Evolutionary conservation across 805 yeast genomes (phyloP), one percentile per base, ranked within the genome.

Genomic region (Candida maesae): DNA sequence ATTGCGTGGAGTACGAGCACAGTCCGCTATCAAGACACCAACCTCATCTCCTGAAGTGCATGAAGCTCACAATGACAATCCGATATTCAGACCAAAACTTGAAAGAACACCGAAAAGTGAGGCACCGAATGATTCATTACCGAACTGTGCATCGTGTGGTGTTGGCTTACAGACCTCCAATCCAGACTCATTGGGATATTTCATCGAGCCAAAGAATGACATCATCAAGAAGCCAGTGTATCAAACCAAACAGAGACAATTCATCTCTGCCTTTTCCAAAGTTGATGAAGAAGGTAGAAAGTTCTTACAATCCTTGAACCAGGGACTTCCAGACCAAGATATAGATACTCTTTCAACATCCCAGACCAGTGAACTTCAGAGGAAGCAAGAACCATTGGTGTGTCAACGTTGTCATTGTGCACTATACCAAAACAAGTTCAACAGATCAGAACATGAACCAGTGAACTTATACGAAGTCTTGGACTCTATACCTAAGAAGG

Each of bases 391-490:
- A 3, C 7, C 7, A 7, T 33, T 52, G 6, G 35, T 70, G 20
- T 82, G 90, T 53, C 59, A 69, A 27, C 57, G 88, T 36, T 82
- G 90, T 55, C 64, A 74, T 34, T 70, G 77, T 46, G 77, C 78
- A 0, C 45, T 70, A 2, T 64, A 71, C 51, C 69, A 70, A 24
- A 68, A 74, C 21, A 53, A 56, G 3, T 74, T 67, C 49, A 56
- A 65, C 14, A 17, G 54, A 0, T 52, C 59, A 1, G 67, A 71
- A 12, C 68, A 64, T 17, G 56, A 58, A 26, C 56, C 56, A 8
- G 48, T 58, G 35, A 49, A 66, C 2, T 50, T 60, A 3, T 52
- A 58, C 2, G 59, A 62, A 5, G 59, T 71, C 2, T 38, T 67
- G 41, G 48, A 51, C 5, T 36, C 41, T 3, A 49, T 66, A 17